Percentiles rank a stretch among this genome's conserved stretches.
Conservation (phyloP, 2,329 filamentous ascomycete genomes). For the Colletotrichum sp. region DNA sequence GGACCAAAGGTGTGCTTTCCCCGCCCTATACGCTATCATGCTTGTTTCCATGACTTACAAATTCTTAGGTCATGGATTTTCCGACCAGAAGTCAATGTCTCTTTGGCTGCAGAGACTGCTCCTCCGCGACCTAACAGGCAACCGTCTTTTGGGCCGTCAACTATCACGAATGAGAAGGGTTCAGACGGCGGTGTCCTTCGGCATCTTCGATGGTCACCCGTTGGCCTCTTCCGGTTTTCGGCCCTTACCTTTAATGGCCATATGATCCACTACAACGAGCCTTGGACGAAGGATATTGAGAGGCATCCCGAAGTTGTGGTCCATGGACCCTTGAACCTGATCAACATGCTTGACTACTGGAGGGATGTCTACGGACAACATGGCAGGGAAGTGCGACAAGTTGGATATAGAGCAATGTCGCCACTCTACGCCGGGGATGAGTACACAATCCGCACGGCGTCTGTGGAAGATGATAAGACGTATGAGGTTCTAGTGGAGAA, state of each 20-base stretch:
- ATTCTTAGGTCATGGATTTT: constrained; percentile 46
- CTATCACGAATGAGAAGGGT: background rate
- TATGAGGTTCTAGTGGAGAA: constrained; percentile 56
- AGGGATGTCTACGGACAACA: constrained; percentile 49
- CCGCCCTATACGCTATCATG: accelerated
- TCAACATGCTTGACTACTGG: constrained; percentile 73
- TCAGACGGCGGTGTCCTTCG: constrained; percentile 26
- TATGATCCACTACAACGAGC: constrained; percentile 79
- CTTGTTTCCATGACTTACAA: background rate
- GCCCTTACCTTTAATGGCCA: constrained; percentile 88
- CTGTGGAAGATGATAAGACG: constrained; percentile 32
- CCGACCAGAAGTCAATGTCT: constrained; percentile 36
- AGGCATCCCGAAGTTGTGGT: constrained; percentile 76
- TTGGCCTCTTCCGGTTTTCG: constrained; percentile 77
- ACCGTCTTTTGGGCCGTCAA: background rate
- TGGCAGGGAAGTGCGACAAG: constrained; percentile 26
- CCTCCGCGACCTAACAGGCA: constrained; percentile 12
- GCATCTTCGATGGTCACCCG: constrained; percentile 47
- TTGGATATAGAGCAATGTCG: constrained; percentile 72
- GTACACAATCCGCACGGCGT: constrained; percentile 64
- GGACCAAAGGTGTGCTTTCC: constrained; percentile 51
- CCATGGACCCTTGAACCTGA: constrained; percentile 80
- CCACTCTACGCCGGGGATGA: constrained; percentile 73
- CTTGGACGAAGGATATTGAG: constrained; percentile 69
- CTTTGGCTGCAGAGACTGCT: constrained; percentile 12